Evolutionary conservation across 2,329 filamentous ascomycete genomes (phyloP).

Genomic region (Allantophomopsis lycopodina): DNA sequence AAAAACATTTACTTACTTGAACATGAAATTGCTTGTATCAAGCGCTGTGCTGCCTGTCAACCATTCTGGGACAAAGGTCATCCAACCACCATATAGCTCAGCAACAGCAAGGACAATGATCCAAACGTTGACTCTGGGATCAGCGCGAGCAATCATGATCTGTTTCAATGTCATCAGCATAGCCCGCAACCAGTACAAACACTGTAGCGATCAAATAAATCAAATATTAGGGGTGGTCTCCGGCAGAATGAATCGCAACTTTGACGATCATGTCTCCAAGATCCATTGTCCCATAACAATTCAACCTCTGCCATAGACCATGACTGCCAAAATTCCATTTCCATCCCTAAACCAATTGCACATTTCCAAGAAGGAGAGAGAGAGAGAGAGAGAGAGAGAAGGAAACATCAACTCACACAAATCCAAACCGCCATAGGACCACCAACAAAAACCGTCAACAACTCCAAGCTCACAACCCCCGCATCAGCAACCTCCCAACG

Average conservation of each 20-base stretch:
- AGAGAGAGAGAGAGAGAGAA: no score
- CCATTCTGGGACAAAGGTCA: conserved; percentile 62
- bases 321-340: no score
- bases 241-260: no score
- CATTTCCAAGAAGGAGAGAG: no score
- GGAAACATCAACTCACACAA: conserved; percentile 29
- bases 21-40: conserved; percentile 54
- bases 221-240: no score
- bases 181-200: no score
- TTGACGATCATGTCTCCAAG: no score
- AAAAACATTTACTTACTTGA: conserved; percentile 20
- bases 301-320: no score
- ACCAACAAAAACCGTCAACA: conserved; percentile 49
- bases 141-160: conserved; percentile 31
- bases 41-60: conserved; percentile 46
- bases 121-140: conserved; percentile 41
- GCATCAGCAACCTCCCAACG: conserved; percentile 51
- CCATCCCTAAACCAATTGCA: no score
- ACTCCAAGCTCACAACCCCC: conserved; percentile 48
- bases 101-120: conserved; percentile 53
- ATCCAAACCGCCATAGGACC: conserved; percentile 45
- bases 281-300: no score
- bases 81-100: conserved; percentile 55
- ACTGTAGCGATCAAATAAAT: no score
- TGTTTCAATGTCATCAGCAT: no score